Conservation (phyloP, 75 land plant genomes). For the Pinus taeda region DNA sequence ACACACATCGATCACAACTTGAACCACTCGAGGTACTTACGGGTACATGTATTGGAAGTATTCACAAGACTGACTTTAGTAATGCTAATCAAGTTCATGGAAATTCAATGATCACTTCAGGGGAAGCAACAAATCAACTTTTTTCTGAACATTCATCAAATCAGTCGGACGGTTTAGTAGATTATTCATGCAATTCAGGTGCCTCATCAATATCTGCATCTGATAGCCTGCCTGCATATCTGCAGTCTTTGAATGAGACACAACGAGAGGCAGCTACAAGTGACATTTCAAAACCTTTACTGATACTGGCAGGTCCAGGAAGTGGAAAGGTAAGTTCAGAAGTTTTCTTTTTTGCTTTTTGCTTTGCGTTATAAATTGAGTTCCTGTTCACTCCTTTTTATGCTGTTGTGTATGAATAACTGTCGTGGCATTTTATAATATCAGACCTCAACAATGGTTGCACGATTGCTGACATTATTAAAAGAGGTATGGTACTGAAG, state of each 20-base stretch:
- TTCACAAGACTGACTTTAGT: not conserved
- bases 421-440: slow-evolving; percentile 6
- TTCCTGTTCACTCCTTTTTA: not conserved
- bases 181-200: not conserved
- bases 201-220: slow-evolving; percentile 11
- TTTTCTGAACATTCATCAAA: not conserved
- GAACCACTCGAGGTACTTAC: slow-evolving; percentile 2
- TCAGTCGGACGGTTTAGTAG: not conserved
- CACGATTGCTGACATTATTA: slow-evolving; percentile 73
- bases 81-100: not conserved
- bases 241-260: slow-evolving; percentile 60
- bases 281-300: slow-evolving; percentile 74
- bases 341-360: not conserved
- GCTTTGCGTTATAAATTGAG: not conserved
- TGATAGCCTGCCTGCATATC: slow-evolving; percentile 41
- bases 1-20: not conserved
- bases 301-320: slow-evolving; percentile 97
- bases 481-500: slow-evolving; percentile 53
- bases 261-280: slow-evolving; percentile 90
- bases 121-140: not conserved
- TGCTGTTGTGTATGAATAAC: not conserved
- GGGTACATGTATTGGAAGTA: not conserved
- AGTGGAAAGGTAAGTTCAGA: slow-evolving; percentile 80
- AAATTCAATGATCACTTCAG: not conserved
- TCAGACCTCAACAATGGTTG: slow-evolving; percentile 99